Percentiles rank a stretch among this genome's conserved stretches.
Conservation (phyloP, 2,329 filamentous ascomycete genomes). For the Cytospora mali region DNA sequence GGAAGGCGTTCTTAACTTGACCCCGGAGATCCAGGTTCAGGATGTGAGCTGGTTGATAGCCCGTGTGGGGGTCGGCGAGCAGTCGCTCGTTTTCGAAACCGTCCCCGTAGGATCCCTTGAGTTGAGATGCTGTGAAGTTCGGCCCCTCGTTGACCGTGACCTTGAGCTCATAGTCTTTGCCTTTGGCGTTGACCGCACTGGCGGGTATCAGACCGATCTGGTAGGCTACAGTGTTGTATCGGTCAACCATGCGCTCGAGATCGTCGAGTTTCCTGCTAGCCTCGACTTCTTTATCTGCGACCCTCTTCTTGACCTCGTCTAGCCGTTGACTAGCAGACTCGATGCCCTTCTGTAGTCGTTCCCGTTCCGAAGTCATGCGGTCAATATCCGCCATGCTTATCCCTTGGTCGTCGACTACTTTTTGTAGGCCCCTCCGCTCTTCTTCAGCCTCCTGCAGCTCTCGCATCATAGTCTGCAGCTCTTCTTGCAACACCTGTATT, state of each 20-base stretch:
- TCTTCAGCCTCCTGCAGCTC: constrained; percentile 81
- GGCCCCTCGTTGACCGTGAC: constrained; percentile 78
- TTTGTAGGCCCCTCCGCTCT: constrained; percentile 78
- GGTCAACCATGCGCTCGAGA: constrained; percentile 85
- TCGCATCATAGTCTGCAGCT: constrained; percentile 75
- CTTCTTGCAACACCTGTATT: constrained; percentile 80
- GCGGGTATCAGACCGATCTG: constrained; percentile 88
- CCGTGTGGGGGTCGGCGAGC: constrained; percentile 77
- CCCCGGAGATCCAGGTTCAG: constrained; percentile 87
- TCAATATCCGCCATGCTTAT: constrained; percentile 99
- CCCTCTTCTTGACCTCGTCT: constrained; percentile 82
- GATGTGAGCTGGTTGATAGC: constrained; percentile 87
- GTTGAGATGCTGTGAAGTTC: constrained; percentile 71
- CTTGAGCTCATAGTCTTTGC: constrained; percentile 79
- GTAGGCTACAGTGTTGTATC: constrained; percentile 93
- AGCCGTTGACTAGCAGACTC: constrained; percentile 75
- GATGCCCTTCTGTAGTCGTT: constrained; percentile 86
- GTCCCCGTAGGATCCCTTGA: constrained; percentile 46
- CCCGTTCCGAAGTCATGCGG: constrained; percentile 94
- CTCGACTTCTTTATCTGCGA: constrained; percentile 85
- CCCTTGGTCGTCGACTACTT: constrained; percentile 86
- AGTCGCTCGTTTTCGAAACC: constrained; percentile 70
- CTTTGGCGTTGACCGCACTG: constrained; percentile 83
- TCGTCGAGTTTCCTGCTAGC: constrained; percentile 86
- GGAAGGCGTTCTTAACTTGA: constrained; percentile 76